A percentile compares a stretch with the other conserved stretches of the same genome.
Evolutionary conservation across 768 basidiomycete genomes (phyloP).

Genomic region (Mycena indigotica): DNA sequence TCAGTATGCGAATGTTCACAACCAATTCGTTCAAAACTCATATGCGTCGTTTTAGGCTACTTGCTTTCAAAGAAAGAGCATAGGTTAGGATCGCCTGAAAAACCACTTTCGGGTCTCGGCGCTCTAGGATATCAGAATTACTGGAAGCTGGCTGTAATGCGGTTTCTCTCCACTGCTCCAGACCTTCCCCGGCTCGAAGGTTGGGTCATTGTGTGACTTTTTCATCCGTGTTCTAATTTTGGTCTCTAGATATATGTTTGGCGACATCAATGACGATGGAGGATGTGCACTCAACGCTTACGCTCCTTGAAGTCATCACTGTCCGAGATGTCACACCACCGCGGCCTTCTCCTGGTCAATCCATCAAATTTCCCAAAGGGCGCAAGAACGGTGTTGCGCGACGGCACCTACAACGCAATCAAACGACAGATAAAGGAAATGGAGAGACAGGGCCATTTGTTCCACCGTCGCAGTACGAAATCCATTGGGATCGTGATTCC

Average conservation of each 20-base stretch:
- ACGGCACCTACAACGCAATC: conserved; percentile 61
- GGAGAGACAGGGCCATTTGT: conserved; percentile 52
- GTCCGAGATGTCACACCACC: conserved; percentile 53
- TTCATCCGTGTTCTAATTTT: conserved; percentile 18
- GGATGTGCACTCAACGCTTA: conserved; percentile 78
- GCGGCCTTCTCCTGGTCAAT: conserved; percentile 73
- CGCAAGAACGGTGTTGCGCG: conserved; percentile 67
- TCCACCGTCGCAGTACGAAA: conserved; percentile 69
- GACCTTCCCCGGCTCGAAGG: conserved; percentile 73
- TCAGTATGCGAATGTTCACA: conserved; percentile 65
- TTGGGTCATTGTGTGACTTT: conserved; percentile 35
- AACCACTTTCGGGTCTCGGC: conserved; percentile 90
- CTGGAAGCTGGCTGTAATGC: conserved; percentile 88
- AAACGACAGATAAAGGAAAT: conserved; percentile 47
- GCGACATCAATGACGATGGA: conserved; percentile 91
- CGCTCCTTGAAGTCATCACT: conserved; percentile 74
- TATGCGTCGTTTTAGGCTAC: conserved; percentile 58
- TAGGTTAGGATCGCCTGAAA: conserved; percentile 89
- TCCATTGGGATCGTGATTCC: conserved; percentile 69
- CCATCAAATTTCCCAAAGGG: conserved; percentile 73
- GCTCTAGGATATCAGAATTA: conserved; percentile 94
- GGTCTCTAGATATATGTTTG: conserved; percentile 68
- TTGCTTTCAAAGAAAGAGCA: conserved; percentile 94
- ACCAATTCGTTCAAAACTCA: conserved; percentile 1
- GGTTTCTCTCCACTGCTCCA: conserved; percentile 65